These are phyloP conservation scores for Danielia oregonensis DNA, from an alignment of 805 yeast species.

Conservation along the genomic window DNA sequence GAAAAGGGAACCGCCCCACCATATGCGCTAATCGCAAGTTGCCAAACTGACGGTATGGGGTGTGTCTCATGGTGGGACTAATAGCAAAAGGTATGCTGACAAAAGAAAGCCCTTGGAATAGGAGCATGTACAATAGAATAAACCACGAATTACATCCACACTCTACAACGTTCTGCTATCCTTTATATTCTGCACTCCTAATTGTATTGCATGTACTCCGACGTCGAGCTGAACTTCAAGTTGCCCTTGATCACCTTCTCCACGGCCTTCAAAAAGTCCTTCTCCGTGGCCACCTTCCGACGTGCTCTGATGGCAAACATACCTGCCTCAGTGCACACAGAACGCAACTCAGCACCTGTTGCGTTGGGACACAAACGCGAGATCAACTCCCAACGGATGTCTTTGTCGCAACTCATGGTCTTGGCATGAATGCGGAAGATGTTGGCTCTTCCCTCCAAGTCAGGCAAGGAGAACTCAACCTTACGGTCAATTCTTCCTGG, in stretches of 20 bases:
- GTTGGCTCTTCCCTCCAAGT: slow-evolving; percentile 95
- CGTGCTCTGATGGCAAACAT: slow-evolving; percentile 99
- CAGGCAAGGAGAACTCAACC: slow-evolving; percentile 95
- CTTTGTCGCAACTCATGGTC: slow-evolving; percentile 96
- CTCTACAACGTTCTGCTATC: neutral
- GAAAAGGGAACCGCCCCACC: slow-evolving; percentile 60
- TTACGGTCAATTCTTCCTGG: slow-evolving; percentile 99
- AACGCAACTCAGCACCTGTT: slow-evolving; percentile 97
- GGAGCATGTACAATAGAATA: slow-evolving; percentile 1
- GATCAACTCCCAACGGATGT: slow-evolving; percentile 97
- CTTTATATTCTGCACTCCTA: slow-evolving; percentile 25
- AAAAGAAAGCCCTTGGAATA: too few species aligned
- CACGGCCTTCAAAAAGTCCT: slow-evolving; percentile 95
- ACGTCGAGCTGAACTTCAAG: slow-evolving; percentile 94
- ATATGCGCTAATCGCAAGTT: slow-evolving; percentile 80
- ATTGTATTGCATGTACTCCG: slow-evolving; percentile 98
- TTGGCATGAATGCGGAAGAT: slow-evolving; percentile 96
- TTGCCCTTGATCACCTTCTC: slow-evolving; percentile 98
- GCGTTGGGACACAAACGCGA: slow-evolving; percentile 97
- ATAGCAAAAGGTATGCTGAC: too few species aligned
- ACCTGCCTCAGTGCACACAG: slow-evolving; percentile 99
- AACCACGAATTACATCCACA: neutral
- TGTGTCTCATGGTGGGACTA: slow-evolving; percentile 94
- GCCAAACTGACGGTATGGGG: slow-evolving; percentile 97
- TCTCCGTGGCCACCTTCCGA: slow-evolving; percentile 96